These are phyloP conservation scores for Leccinum solheimii DNA, from an alignment of 1,284 basidiomycete genomes.

Conservation along the genomic window DNA sequence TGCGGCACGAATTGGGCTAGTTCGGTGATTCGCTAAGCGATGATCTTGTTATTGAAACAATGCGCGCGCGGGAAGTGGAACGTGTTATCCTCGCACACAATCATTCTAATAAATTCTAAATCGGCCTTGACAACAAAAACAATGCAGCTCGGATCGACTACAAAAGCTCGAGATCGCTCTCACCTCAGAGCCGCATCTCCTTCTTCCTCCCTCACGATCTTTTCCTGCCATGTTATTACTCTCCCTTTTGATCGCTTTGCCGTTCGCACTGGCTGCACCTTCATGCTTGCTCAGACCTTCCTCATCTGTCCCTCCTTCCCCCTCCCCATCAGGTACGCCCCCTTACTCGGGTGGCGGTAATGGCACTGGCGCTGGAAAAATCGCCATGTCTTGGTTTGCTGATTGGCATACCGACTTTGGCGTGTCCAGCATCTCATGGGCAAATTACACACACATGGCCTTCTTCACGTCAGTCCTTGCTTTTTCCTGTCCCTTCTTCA, in stretches of 20 bases:
- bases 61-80: neutral
- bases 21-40: constrained; percentile 15
- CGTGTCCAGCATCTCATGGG: constrained; percentile 55
- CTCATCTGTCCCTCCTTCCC: constrained; percentile 1
- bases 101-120: constrained; percentile 1
- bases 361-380: constrained; percentile 1
- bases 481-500: neutral
- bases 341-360: constrained; percentile 19
- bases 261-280: constrained; percentile 32
- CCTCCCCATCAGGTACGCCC: neutral
- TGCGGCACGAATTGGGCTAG: constrained; percentile 78
- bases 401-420: constrained; percentile 56
- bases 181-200: no score
- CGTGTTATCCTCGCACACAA: neutral
- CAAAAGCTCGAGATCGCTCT: constrained; percentile 9
- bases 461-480: constrained; percentile 59
- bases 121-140: constrained; percentile 11
- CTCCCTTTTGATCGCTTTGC: constrained; percentile 25
- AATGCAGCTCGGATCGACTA: constrained; percentile 11
- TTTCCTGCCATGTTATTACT: constrained; percentile 27
- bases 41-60: neutral
- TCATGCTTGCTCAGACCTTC: constrained; percentile 25
- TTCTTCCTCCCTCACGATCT: constrained; percentile 15
- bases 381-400: constrained; percentile 63
- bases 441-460: constrained; percentile 61